Percentiles rank a stretch among this genome's conserved stretches.
Evolutionary conservation across 192 early-diverging fungal species (phyloP).

Genomic region (Coemansia sp.): DNA sequence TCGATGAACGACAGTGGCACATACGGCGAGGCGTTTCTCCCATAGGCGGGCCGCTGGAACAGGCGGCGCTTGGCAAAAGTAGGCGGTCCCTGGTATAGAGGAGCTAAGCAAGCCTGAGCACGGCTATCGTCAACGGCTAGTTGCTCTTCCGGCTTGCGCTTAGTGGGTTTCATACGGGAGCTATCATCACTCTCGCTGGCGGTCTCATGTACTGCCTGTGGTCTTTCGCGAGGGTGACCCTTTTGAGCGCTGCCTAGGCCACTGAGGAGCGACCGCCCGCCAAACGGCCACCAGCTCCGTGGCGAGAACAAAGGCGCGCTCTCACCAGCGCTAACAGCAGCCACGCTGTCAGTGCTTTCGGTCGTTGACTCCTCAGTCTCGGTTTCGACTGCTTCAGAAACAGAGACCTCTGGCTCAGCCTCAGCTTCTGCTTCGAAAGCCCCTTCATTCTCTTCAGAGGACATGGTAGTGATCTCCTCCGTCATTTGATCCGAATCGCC

Average conservation of each 20-base stretch:
- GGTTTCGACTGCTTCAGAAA: not conserved
- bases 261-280: conserved; percentile 19
- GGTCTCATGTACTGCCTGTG: not conserved
- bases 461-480: conserved; percentile 27
- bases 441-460: conserved; percentile 8
- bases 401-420: not conserved
- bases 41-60: conserved; percentile 3
- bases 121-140: not conserved
- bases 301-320: conserved; percentile 2
- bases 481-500: conserved; percentile 33
- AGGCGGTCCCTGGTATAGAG: not conserved
- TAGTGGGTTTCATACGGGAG: not conserved
- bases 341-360: not conserved
- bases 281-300: conserved; percentile 41
- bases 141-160: not conserved
- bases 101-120: not conserved
- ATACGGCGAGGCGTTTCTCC: conserved; percentile 9
- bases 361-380: not conserved
- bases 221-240: not conserved
- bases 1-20: conserved; percentile 41
- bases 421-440: not conserved
- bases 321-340: not conserved
- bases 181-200: not conserved
- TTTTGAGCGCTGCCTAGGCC: conserved; percentile 5
- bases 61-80: conserved; percentile 7